Evolutionary conservation across 768 basidiomycete genomes (phyloP), one percentile per base, ranked within the genome.

Genomic region (Russula virescens): DNA sequence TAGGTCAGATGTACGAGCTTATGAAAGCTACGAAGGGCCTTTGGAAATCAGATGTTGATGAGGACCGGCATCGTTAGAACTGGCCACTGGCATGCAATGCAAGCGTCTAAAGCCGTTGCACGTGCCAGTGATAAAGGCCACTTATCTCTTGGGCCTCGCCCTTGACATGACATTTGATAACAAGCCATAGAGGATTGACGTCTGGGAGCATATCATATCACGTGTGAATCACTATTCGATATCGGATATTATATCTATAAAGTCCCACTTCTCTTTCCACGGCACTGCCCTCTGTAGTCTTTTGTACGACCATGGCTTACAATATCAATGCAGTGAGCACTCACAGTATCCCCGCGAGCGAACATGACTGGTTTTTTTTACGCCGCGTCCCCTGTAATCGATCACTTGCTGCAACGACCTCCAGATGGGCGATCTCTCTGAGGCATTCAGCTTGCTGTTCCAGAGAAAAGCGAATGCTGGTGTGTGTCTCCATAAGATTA

Each of bases 1-100:
- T 98, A 5, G 91, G 91, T 1, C 96, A 98, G 73, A 74, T 99
- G 46, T 93, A 97, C 71, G 94, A 98, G 71, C 80, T 99, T 64
- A 94, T 96, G 92, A 87, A 91, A 65, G 90, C 87, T 2, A 87
- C 93, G 0, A 92, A 90, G 71, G 88, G 88, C 64, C 80, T 96
- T 35, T 96, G 91, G 91, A 94, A 87, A 70, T 80, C 85, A 23
- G 19, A 51, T 55, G 21, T 35, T n/a, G 43, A 46, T 45, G 10
- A 40, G 2, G 28, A 43, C 18, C 5, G 11, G 5, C 13, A 4
- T 7, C 11, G 47, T 48, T 25, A 48, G 23, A n/a, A n/a, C n/a
- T n/a, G n/a, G n/a, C n/a, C n/a, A n/a, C n/a, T n/a, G n/a, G n/a
- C n/a, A n/a, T n/a, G n/a, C n/a, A n/a, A n/a, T n/a, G n/a, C n/a